Conservation (phyloP, 78 protist species). For the Chrysochromulina parva region DNA sequence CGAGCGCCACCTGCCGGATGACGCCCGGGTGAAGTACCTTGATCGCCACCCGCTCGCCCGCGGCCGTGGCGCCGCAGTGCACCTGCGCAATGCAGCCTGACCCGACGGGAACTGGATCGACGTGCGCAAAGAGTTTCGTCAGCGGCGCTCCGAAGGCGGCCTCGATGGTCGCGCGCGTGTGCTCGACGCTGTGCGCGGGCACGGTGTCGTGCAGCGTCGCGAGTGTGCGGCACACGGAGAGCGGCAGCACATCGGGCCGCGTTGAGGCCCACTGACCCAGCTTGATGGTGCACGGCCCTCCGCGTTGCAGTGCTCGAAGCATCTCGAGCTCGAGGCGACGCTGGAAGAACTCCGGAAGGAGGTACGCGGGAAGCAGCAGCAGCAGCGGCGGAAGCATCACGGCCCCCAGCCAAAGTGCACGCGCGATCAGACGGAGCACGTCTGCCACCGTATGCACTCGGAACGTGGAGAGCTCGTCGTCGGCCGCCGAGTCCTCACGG, state of each 20-base stretch:
- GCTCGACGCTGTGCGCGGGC: not conserved
- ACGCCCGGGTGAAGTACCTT: constrained; percentile 57
- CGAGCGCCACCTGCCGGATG: not conserved
- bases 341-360: no score
- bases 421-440: no score
- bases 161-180: constrained; percentile 6
- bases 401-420: no score
- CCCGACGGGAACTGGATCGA: not conserved
- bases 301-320: not conserved
- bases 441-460: no score
- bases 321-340: not conserved
- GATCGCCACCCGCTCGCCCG: not conserved
- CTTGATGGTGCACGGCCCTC: constrained; percentile 49
- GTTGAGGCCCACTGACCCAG: constrained; percentile 60
- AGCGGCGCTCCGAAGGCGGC: not conserved
- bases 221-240: not conserved
- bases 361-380: no score
- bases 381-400: no score
- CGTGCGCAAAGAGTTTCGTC: not conserved
- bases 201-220: constrained; percentile 25
- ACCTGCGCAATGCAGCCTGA: constrained; percentile 56
- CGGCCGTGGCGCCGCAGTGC: constrained; percentile 6
- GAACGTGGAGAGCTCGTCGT: no score
- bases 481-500: no score
- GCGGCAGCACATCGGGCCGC: constrained; percentile 37